Evolutionary conservation across 345 rosid genomes (phyloP).

Genomic region (Salix suchowensis): DNA sequence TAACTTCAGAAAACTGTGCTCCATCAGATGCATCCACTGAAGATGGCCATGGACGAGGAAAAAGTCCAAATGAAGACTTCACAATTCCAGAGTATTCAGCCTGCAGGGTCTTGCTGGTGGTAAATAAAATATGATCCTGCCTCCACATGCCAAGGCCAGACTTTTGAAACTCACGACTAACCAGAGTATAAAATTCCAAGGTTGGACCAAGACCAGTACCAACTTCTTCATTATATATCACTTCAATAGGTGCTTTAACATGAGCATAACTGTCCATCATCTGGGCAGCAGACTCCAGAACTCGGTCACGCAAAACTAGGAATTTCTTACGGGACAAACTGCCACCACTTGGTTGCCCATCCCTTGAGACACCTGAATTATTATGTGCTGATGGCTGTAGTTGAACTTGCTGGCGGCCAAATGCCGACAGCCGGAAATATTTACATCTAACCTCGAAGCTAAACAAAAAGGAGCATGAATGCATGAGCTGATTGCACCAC

Average conservation of each 20-base stretch:
- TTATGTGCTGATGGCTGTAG: constrained; percentile 34
- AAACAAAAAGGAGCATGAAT: constrained; percentile 82
- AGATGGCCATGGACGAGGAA: constrained; percentile 75
- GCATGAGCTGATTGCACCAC: constrained; percentile 83
- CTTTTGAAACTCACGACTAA: constrained; percentile 82
- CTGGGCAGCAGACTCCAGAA: constrained; percentile 72
- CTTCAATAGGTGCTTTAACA: constrained; percentile 66
- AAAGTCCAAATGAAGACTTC: constrained; percentile 55
- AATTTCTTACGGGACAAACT: constrained; percentile 66
- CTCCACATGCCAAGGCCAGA: constrained; percentile 85
- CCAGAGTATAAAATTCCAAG: constrained; percentile 82
- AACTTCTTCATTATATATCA: constrained; percentile 84
- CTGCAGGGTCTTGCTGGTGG: constrained; percentile 18
- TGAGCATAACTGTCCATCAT: constrained; percentile 69
- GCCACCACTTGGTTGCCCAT: constrained; percentile 41
- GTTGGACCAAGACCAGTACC: constrained; percentile 99
- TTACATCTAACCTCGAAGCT: constrained; percentile 76
- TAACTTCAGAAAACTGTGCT: constrained; percentile 44
- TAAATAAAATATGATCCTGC: constrained; percentile 40
- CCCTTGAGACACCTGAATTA: constrained; percentile 42
- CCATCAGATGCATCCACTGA: constrained; percentile 32
- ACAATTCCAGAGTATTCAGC: constrained; percentile 27
- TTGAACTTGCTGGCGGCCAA: constrained; percentile 51
- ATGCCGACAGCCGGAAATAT: constrained; percentile 74
- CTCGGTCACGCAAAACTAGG: constrained; percentile 58